Percentiles rank a stretch among this genome's conserved stretches.
These are phyloP conservation scores for Cladosporium sp. DNA, from an alignment of 2,329 filamentous ascomycete genomes.

Conservation along the genomic window DNA sequence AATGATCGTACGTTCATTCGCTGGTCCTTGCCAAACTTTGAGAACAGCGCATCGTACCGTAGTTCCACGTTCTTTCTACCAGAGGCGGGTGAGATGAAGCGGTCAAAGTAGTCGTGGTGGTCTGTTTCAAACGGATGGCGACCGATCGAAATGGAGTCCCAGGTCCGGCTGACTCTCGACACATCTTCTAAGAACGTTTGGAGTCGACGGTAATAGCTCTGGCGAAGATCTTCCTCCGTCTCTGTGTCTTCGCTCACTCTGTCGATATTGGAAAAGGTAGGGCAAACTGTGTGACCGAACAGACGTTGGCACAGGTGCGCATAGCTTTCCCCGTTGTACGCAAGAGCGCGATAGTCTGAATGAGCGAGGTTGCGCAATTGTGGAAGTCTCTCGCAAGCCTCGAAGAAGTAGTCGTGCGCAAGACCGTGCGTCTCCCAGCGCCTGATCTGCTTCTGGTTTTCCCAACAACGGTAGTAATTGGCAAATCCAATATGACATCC, in stretches of 20 bases:
- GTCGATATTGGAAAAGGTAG: too few species aligned
- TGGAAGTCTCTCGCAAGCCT: not conserved
- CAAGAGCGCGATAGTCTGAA: conserved; percentile 1
- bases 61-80: too few species aligned
- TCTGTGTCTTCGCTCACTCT: too few species aligned
- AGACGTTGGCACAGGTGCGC: conserved; percentile 1
- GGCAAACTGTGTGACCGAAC: not conserved
- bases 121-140: not conserved
- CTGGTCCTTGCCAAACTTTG: too few species aligned
- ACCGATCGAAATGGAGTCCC: not conserved
- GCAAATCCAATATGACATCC: not conserved
- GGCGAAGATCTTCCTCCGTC: not conserved
- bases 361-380: not conserved
- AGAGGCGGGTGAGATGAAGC: too few species aligned
- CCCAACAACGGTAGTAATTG: not conserved
- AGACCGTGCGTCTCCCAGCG: not conserved
- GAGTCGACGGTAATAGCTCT: not conserved
- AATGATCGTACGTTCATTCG: not conserved
- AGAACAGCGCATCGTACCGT: too few species aligned
- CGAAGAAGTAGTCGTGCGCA: not conserved
- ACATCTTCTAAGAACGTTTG: not conserved
- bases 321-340: conserved; percentile 6
- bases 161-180: not conserved
- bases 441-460: not conserved
- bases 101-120: not conserved